A percentile compares a stretch with the other conserved stretches of the same genome.
These are phyloP conservation scores for Phaeosphaeria sp. DNA, from an alignment of 2,329 filamentous ascomycete genomes.

Conservation along the genomic window DNA sequence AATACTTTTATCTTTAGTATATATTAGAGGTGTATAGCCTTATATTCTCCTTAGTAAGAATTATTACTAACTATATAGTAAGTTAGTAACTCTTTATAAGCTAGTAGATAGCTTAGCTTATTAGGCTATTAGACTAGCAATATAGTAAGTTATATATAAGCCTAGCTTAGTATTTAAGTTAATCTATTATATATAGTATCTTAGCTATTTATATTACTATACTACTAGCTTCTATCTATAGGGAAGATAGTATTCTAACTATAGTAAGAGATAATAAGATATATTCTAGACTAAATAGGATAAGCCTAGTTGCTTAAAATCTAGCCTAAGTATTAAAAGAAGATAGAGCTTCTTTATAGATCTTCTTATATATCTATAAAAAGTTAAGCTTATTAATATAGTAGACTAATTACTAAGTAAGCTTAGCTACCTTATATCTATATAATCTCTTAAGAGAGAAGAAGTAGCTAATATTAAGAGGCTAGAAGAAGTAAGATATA, in stretches of 20 bases:
- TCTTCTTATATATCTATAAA: not conserved
- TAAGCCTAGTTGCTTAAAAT: not conserved
- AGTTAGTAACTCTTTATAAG: too few species aligned
- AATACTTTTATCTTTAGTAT: not conserved
- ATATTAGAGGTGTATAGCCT: too few species aligned
- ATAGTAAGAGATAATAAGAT: not conserved
- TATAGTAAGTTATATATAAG: not conserved
- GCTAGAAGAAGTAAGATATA: slow-evolving; percentile 13
- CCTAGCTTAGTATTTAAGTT: not conserved
- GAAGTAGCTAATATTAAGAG: slow-evolving; percentile 10
- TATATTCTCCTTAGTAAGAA: too few species aligned
- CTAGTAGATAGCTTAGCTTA: too few species aligned
- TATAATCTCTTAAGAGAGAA: not conserved
- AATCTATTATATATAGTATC: not conserved
- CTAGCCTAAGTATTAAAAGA: not conserved
- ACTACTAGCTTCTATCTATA: not conserved
- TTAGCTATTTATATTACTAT: not conserved
- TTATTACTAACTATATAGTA: too few species aligned
- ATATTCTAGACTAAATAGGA: not conserved
- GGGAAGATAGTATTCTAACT: not conserved
- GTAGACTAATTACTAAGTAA: not conserved
- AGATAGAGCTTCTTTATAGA: not conserved
- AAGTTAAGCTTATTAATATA: not conserved
- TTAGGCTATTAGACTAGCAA: not conserved
- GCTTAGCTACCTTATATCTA: not conserved